phyloP scores from a whole-genome alignment of 1,139 yeast species.

The Spencermartinsiella ligniputridi region DNA sequence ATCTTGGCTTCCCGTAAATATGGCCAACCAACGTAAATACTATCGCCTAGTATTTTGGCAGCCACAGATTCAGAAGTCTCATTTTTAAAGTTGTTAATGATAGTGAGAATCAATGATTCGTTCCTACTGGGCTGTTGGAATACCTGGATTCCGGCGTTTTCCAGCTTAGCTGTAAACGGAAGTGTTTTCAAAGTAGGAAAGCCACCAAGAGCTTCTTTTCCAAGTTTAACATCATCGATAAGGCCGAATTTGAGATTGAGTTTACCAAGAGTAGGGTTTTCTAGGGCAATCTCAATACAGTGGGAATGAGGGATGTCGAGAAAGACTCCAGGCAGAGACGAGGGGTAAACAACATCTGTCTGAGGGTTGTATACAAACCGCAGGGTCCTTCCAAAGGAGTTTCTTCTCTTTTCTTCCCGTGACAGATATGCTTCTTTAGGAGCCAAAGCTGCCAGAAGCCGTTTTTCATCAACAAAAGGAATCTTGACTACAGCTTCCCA shows the following conservation, averaged over 20 bases:
- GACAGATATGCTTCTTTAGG: constrained; percentile 57
- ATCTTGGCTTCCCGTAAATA: constrained; percentile 77
- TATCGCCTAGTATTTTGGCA: constrained; percentile 51
- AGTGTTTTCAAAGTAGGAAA: constrained; percentile 79
- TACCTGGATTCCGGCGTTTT: constrained; percentile 62
- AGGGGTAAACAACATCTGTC: constrained; percentile 58
- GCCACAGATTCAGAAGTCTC: constrained; percentile 49
- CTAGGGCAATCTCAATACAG: constrained; percentile 58
- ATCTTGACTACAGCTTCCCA: constrained; percentile 99
- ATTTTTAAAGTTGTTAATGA: constrained; percentile 54
- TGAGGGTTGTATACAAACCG: constrained; percentile 75
- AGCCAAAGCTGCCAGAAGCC: constrained; percentile 66
- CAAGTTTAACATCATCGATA: constrained; percentile 62
- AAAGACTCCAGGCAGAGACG: constrained; percentile 78
- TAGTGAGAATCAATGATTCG: constrained; percentile 67
- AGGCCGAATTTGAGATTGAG: constrained; percentile 50
- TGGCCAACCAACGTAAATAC: constrained; percentile 84
- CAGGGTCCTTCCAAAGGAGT: constrained; percentile 66
- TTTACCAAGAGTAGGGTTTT: constrained; percentile 45
- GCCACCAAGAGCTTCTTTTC: constrained; percentile 73
- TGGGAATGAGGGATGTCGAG: constrained; percentile 73
- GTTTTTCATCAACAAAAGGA: constrained; percentile 82
- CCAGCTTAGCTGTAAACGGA: constrained; percentile 53
- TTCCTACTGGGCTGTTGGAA: constrained; percentile 84
- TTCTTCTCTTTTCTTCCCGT: constrained; percentile 68